Percentiles rank a stretch among this genome's conserved stretches.
phyloP scores from a whole-genome alignment of 2,329 filamentous ascomycete genomes.

The Sporothrix pallida region DNA sequence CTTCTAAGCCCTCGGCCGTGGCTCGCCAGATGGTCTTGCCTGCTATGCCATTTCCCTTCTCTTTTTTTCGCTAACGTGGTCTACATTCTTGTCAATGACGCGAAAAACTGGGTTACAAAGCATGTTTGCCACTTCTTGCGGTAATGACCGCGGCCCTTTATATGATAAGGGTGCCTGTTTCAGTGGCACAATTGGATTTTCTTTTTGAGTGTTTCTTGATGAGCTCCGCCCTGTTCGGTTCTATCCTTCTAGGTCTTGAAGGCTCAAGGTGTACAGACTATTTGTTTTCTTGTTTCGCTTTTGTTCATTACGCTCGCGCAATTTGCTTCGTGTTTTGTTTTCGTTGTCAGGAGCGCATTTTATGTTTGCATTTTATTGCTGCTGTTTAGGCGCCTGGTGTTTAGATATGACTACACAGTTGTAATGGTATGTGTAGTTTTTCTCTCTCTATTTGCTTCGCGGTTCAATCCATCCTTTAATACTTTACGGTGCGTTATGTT shows the following conservation, averaged over 20 bases:
- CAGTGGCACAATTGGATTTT: constrained; percentile 12
- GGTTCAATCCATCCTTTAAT: background rate
- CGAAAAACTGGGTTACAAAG: too few relatives aligned
- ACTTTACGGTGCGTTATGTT: background rate
- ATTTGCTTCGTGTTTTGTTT: background rate
- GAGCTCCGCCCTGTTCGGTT: background rate
- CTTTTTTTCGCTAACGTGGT: too few relatives aligned
- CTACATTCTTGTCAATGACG: too few relatives aligned
- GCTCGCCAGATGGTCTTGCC: too few relatives aligned
- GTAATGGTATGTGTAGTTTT: background rate
- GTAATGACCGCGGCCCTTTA: too few relatives aligned
- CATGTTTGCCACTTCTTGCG: background rate
- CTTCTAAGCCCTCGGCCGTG: background rate
- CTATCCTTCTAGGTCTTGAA: background rate
- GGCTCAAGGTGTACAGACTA: background rate
- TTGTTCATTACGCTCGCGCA: background rate
- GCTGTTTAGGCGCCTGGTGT: constrained; percentile 34
- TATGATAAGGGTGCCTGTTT: background rate
- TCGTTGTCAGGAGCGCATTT: constrained; percentile 12
- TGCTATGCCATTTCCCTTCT: too few relatives aligned
- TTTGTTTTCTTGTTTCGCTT: background rate
- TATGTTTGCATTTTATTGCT: constrained; percentile 32
- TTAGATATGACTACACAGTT: constrained; percentile 25
- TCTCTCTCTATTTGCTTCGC: background rate
- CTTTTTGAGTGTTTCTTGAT: background rate